phyloP scores from a whole-genome alignment of 1,284 basidiomycete species.

The Puccinia polysora region DNA sequence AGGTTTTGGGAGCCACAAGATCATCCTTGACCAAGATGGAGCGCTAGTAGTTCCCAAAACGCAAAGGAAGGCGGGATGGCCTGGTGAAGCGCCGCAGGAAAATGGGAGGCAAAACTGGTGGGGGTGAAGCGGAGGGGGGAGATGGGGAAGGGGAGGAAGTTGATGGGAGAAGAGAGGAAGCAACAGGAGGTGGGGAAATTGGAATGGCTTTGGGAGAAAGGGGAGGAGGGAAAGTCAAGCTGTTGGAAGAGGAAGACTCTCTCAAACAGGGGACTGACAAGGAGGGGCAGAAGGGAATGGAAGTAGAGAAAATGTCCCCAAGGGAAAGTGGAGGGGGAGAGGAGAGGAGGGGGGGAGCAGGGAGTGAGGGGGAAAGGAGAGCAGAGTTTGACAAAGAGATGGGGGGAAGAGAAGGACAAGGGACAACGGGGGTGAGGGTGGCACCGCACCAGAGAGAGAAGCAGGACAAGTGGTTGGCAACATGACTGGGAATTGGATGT shows the following conservation, averaged over 20 bases:
- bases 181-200: background rate
- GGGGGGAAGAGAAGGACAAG: no score
- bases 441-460: no score
- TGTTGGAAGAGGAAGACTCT: no score
- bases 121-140: no score
- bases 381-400: no score
- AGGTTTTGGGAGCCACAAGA: slow-evolving; percentile 19
- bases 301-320: background rate
- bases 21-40: background rate
- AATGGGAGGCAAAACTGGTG: no score
- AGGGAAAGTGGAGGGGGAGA: background rate
- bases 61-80: background rate
- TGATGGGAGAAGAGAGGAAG: background rate
- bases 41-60: background rate
- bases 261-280: background rate
- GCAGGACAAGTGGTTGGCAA: no score
- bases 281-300: background rate
- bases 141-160: no score
- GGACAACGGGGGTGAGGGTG: no score
- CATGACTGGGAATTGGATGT: background rate
- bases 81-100: background rate
- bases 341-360: no score
- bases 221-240: no score
- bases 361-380: no score
- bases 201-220: background rate